Base-by-base conservation (phyloP, 1,139 yeast genomes). In the Scheffersomyces titani region DNA sequence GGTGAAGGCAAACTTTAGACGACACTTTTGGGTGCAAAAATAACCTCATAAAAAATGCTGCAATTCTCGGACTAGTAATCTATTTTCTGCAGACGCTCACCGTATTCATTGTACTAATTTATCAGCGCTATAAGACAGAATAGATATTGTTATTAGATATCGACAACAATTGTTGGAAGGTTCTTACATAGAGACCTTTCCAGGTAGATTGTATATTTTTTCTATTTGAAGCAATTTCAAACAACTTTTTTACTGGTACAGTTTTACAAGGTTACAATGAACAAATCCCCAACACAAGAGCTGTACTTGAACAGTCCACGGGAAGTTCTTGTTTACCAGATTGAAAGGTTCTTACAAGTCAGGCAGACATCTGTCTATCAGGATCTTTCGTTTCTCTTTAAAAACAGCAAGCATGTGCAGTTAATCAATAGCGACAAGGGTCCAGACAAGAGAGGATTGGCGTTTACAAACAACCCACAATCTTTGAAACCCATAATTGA, bases 361-460 rank as follows among this genome's bases (percentile, higher is more conserved):
- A 30, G 40, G 16, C 13, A 9, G 40, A 30, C 9, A 16, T 30
- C 13, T 30, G 16, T 9, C 40, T 11, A 9, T 16, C 40, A 5
- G 16, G 40, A 9, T 30, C 40, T 30, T 7, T 13, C 6, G 40
- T 2, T 30, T 30, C 40, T 30, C 40, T 30, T 30, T 16, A 30
- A 30, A 3, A 30, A 30, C 13, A 30, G 16, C 16, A 30, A 30
- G 16, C 40, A 30, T 11, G 40, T 30, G 16, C 40, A 30, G 13
- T 30, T 30, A 30, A 24, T 52, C 20, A 58, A 62, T 20, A 53
- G 56, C 19, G 49, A 57, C 18, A 24, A 53, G n/a, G 53, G 53
- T 18, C 65, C 65, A 13, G 61, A 60, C 11, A 47, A 55, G n/a
- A 49, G 66, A 49, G 61, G 62, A 19, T 21, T 62, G 2, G 51